Percentiles rank a stretch among this genome's conserved stretches.
Conservation (phyloP, 2,329 filamentous ascomycete genomes). For the Aspergillus sp. region DNA sequence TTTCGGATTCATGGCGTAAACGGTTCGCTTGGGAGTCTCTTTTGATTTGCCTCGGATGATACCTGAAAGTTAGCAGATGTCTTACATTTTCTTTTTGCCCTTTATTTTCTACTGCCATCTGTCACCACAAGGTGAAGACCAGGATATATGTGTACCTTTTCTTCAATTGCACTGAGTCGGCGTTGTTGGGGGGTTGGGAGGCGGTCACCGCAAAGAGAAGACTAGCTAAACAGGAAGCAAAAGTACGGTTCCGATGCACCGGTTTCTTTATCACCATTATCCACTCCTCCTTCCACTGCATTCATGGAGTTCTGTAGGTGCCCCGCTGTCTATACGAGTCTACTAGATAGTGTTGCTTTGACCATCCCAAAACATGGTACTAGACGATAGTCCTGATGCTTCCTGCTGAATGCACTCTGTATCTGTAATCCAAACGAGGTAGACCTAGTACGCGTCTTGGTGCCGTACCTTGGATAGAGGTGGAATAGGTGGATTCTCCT, state of each 20-base stretch:
- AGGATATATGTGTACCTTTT: not conserved
- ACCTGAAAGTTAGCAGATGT: conserved; percentile 15
- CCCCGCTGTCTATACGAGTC: no score
- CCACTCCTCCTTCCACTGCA: not conserved
- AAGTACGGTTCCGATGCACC: not conserved
- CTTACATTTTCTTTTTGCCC: conserved; percentile 4
- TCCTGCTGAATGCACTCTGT: no score
- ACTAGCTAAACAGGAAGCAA: not conserved
- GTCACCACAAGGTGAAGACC: not conserved
- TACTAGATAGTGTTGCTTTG: no score
- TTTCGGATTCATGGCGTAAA: conserved; percentile 13
- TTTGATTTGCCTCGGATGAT: conserved; percentile 12
- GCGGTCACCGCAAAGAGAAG: not conserved
- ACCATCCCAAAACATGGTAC: no score
- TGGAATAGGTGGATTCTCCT: no score
- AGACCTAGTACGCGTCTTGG: no score
- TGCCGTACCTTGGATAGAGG: no score
- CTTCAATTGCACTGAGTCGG: not conserved
- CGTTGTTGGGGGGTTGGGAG: not conserved
- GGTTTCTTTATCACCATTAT: not conserved
- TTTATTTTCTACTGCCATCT: not conserved
- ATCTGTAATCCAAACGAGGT: no score
- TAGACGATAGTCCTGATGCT: no score
- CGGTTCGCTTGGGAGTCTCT: conserved; percentile 8
- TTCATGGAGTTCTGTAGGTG: not conserved